Conservation (phyloP, 805 yeast species). For the Saturnispora bothae region DNA sequence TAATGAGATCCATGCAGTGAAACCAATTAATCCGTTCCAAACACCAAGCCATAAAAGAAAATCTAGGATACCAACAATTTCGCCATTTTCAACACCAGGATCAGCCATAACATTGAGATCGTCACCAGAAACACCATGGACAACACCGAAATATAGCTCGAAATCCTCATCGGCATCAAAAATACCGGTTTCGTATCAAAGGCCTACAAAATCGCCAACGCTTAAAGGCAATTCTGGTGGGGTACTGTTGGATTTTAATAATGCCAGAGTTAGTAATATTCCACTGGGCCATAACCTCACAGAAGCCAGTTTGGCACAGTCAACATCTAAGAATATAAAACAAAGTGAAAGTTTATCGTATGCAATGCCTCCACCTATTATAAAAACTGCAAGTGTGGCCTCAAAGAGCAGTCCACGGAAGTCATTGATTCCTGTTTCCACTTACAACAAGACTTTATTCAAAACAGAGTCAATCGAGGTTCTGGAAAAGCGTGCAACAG, state of each 20-base stretch:
- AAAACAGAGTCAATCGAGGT: neutral
- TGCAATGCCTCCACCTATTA: neutral
- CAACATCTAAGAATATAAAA: no score
- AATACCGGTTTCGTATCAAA: no score
- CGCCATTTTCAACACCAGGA: conserved; percentile 7
- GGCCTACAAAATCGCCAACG: no score
- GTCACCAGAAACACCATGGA: conserved; percentile 1
- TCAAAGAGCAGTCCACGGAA: neutral
- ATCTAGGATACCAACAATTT: conserved; percentile 11
- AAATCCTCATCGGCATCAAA: no score
- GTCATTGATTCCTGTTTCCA: neutral
- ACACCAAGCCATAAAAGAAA: conserved; percentile 18
- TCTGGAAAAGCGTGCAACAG: neutral
- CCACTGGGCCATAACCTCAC: no score
- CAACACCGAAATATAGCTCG: neutral
- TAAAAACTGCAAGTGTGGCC: neutral
- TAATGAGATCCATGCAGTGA: conserved; percentile 7
- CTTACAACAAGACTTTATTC: no score
- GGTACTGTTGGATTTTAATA: no score
- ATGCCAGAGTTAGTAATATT: no score
- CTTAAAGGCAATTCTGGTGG: no score
- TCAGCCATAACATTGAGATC: neutral
- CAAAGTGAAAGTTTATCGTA: no score
- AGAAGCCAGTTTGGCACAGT: no score
- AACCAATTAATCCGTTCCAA: conserved; percentile 23